phyloP scores from a whole-genome alignment of 306 rosid species.

The Canavalia ensiformis region DNA sequence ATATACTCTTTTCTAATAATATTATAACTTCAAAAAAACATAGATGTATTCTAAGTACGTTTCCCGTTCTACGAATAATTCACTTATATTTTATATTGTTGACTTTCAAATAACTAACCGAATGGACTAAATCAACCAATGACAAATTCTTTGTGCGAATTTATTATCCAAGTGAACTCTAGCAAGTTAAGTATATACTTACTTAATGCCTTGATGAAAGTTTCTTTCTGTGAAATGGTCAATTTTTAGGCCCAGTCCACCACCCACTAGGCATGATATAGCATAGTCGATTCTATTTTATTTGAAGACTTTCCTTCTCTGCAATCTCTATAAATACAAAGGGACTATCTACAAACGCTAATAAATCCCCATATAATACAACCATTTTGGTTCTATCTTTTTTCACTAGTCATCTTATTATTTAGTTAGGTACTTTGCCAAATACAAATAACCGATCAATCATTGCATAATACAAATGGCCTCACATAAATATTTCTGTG shows the following conservation, averaged over 20 bases:
- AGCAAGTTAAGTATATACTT: not conserved
- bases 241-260: slow-evolving; percentile 32
- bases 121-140: slow-evolving; percentile 42
- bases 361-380: not conserved
- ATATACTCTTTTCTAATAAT: too few relatives aligned
- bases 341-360: not conserved
- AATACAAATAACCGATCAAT: not conserved
- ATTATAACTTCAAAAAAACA: not conserved
- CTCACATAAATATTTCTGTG: not conserved
- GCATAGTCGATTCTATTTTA: not conserved
- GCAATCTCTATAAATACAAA: slow-evolving; percentile 41
- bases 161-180: slow-evolving; percentile 2
- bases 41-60: not conserved
- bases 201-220: slow-evolving; percentile 17
- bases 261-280: not conserved
- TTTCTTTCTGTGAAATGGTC: slow-evolving; percentile 43
- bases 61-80: not conserved
- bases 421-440: not conserved
- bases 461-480: slow-evolving; percentile 34
- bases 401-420: not conserved
- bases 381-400: not conserved
- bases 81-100: not conserved
- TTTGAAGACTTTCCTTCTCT: not conserved
- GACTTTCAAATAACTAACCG: slow-evolving; percentile 13
- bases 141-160: slow-evolving; percentile 24